phyloP scores from a whole-genome alignment of 352 stramenopile species.

The Globisporangium canariense region DNA sequence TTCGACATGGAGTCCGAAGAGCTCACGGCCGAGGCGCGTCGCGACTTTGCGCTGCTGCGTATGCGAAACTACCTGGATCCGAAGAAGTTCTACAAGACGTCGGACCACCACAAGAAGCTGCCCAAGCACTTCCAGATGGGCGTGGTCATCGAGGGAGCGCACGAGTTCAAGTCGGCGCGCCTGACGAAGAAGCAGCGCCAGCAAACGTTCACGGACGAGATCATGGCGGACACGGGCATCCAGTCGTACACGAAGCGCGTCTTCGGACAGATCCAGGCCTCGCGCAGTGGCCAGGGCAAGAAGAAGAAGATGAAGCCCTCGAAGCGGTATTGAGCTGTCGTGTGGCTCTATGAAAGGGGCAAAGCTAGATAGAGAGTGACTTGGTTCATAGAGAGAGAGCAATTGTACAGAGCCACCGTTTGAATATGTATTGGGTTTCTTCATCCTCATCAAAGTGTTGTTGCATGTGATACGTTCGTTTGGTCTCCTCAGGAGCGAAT shows the following conservation, averaged over 20 bases:
- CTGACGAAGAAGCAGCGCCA: conserved; percentile 91
- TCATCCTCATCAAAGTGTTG: no score
- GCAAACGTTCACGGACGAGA: conserved; percentile 92
- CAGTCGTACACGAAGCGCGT: conserved; percentile 87
- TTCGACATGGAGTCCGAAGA: conserved; percentile 91
- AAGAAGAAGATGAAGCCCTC: conserved; percentile 43
- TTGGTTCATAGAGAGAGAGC: background rate
- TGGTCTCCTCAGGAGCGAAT: background rate
- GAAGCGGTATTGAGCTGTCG: conserved; percentile 12
- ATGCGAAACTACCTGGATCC: conserved; percentile 95
- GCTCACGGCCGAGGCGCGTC: conserved; percentile 84
- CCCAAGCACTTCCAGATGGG: conserved; percentile 91
- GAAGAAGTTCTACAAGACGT: conserved; percentile 97
- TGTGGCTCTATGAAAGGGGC: no score
- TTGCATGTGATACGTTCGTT: background rate
- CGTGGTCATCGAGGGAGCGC: conserved; percentile 89
- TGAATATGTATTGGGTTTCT: background rate
- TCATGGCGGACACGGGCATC: conserved; percentile 89
- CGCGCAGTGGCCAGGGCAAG: conserved; percentile 40
- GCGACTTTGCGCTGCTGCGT: conserved; percentile 90
- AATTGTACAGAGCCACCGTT: no score
- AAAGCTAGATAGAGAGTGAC: conserved; percentile 2
- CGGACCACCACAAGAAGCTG: conserved; percentile 74
- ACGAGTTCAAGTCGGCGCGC: conserved; percentile 88
- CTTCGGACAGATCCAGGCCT: conserved; percentile 67